Base-by-base conservation (phyloP, 2,329 filamentous ascomycete genomes). In the Aspergillus felis region DNA sequence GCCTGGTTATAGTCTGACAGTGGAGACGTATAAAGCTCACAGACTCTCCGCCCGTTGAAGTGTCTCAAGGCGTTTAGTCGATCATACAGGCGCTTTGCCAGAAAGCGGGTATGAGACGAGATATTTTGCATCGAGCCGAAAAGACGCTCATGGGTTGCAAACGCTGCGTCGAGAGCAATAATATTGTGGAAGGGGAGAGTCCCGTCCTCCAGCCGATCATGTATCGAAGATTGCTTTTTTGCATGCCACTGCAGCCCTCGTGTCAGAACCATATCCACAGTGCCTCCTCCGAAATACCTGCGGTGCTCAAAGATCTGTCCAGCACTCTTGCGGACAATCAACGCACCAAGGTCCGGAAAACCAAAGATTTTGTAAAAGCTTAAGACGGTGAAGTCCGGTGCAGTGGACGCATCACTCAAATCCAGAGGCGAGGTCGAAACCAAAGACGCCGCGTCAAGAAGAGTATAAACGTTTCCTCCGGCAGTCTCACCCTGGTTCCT, bases 301-400 rank as follows among this genome's bases (percentile, higher is more conserved):
- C 91, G 84, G 46, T 80, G 78, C 32, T 83, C 78, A 50, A 96
- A 86, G 3, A 88, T 70, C 42, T 81, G 72, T 6, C 84, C 85
- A 12, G 89, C 84, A 32, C 84, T 81, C 64, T 90, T 92, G 46
- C 89, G 86, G 12, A 97, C 86, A 29, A 97, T 86, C 57, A 99
- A 76, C 1, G 87, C 92, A 1, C 93, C 93, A 1, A 97, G 79
- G 70, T 97, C 91, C 0, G 93, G 93, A 63, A 97, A 97, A 1
- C 94, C 93, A 72, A 97, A 97, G n/a, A 97, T 92, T 73, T 97
- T 99, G 78, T 97, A 95, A 62, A 97, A 86, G 72, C 92, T 97
- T 46, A 97, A 68, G 0, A 91, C 89, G 0, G 85, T 88, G 64
- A 97, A 97, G 71, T 97, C 93, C 1, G 93, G 90, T 0, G 88